These are phyloP conservation scores for Biancaea sappan DNA, from an alignment of 306 rosid genomes.

Conservation along the genomic window DNA sequence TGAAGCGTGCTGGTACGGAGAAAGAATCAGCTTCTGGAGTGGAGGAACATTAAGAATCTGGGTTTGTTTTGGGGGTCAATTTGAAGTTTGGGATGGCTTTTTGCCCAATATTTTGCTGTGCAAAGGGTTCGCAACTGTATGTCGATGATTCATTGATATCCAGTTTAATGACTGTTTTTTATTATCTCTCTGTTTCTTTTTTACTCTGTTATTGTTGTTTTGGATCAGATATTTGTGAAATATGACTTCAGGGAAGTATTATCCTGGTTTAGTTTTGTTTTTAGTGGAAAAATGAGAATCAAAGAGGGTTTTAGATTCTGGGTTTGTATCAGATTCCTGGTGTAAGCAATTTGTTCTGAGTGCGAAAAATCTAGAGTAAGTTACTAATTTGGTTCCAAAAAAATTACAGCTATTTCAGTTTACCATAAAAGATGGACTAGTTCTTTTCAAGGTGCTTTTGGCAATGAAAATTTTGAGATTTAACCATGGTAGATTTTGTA, in stretches of 20 bases:
- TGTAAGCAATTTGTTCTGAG: slow-evolving; percentile 19
- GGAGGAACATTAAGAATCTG: slow-evolving; percentile 23
- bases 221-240: slow-evolving; percentile 18
- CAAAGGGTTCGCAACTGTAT: slow-evolving; percentile 75
- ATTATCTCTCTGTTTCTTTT: slow-evolving; percentile 5
- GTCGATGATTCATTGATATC: slow-evolving; percentile 27
- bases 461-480: no score
- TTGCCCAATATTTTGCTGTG: slow-evolving; percentile 64
- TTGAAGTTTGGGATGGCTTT: slow-evolving; percentile 64
- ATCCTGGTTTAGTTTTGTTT: neutral
- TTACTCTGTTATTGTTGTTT: slow-evolving; percentile 13
- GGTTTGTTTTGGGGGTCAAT: slow-evolving; percentile 45
- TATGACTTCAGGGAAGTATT: slow-evolving; percentile 8
- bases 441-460: no score
- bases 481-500: no score
- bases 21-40: slow-evolving; percentile 28
- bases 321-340: slow-evolving; percentile 37
- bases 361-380: neutral
- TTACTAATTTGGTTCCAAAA: no score
- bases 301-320: slow-evolving; percentile 40
- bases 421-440: no score
- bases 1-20: slow-evolving; percentile 27
- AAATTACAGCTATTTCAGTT: no score
- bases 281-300: slow-evolving; percentile 12
- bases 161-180: neutral